Evolutionary conservation across 1,139 yeast genomes (phyloP).

Genomic region (Yamadazyma buinensis): DNA sequence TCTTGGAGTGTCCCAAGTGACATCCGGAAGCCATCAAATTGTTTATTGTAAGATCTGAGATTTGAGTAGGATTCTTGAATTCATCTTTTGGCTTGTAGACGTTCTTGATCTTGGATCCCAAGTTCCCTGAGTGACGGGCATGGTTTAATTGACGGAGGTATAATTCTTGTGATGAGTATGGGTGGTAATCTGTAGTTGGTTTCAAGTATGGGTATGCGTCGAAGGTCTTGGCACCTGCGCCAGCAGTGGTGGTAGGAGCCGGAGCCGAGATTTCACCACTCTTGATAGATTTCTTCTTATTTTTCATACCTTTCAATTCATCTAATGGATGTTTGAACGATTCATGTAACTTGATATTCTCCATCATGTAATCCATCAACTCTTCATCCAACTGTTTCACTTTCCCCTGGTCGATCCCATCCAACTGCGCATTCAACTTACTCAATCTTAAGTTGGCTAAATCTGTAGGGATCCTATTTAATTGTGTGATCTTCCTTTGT

Average conservation of each 20-base stretch:
- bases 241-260: too few species aligned
- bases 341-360: constrained; percentile 31
- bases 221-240: too few species aligned
- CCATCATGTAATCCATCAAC: constrained; percentile 36
- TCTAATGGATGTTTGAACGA: constrained; percentile 37
- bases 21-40: constrained; percentile 88
- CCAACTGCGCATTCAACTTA: constrained; percentile 29
- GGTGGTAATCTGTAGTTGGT: constrained; percentile 42
- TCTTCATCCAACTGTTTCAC: constrained; percentile 42
- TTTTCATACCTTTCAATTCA: constrained; percentile 4
- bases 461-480: constrained; percentile 34
- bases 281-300: constrained; percentile 11
- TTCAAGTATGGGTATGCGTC: constrained; percentile 37
- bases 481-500: constrained; percentile 24
- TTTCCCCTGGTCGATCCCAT: constrained; percentile 26
- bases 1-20: constrained; percentile 86
- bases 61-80: constrained; percentile 53
- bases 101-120: constrained; percentile 65
- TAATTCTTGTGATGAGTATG: constrained; percentile 72
- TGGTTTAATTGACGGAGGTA: constrained; percentile 65
- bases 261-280: constrained; percentile 32
- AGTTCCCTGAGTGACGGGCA: constrained; percentile 40
- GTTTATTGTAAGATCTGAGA: constrained; percentile 58
- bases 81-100: constrained; percentile 72
- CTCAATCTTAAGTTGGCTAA: constrained; percentile 28